Conservation (phyloP, 2,329 filamentous ascomycete species). For the Epicoccum sorghinum region DNA sequence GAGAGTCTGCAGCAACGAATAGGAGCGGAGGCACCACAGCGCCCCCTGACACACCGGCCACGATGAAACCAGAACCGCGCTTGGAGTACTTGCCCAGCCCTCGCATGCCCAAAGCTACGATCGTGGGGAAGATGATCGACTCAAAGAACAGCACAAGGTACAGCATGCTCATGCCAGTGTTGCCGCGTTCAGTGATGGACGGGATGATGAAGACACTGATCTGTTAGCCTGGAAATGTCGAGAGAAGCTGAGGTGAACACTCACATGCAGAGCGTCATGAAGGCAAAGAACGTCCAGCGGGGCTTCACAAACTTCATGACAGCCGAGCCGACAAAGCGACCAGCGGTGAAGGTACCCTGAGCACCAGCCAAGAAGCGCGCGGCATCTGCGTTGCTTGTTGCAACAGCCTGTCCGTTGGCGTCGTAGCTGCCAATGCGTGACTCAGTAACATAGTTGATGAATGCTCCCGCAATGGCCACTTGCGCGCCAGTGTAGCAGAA, state of each 20-base stretch:
- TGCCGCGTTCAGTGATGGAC: slow-evolving; percentile 58
- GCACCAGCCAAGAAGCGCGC: slow-evolving; percentile 76
- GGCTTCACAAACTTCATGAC: slow-evolving; percentile 71
- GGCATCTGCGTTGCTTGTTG: slow-evolving; percentile 57
- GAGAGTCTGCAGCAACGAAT: slow-evolving; percentile 69
- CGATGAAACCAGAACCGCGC: slow-evolving; percentile 74
- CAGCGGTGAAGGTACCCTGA: slow-evolving; percentile 73
- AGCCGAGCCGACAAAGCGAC: slow-evolving; percentile 70
- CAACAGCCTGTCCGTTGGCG: neutral
- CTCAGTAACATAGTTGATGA: slow-evolving; percentile 59
- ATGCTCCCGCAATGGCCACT: slow-evolving; percentile 56
- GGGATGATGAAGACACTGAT: slow-evolving; percentile 60
- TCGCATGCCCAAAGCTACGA: slow-evolving; percentile 79
- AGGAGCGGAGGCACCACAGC: slow-evolving; percentile 74
- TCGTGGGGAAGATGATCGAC: slow-evolving; percentile 80
- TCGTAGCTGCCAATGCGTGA: slow-evolving; percentile 25
- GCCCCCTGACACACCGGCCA: slow-evolving; percentile 74
- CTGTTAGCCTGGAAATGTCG: slow-evolving; percentile 69
- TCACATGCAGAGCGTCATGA: slow-evolving; percentile 63
- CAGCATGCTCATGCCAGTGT: slow-evolving; percentile 65
- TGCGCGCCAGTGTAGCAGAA: slow-evolving; percentile 84
- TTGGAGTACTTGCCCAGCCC: slow-evolving; percentile 79
- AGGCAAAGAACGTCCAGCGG: slow-evolving; percentile 73
- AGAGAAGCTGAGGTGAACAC: slow-evolving; percentile 63
- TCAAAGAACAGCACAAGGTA: slow-evolving; percentile 80